Evolutionary conservation across 2,329 filamentous ascomycete species (phyloP), one percentile per base, ranked within the genome.

Genomic region (Aspergillus chevalieri): DNA sequence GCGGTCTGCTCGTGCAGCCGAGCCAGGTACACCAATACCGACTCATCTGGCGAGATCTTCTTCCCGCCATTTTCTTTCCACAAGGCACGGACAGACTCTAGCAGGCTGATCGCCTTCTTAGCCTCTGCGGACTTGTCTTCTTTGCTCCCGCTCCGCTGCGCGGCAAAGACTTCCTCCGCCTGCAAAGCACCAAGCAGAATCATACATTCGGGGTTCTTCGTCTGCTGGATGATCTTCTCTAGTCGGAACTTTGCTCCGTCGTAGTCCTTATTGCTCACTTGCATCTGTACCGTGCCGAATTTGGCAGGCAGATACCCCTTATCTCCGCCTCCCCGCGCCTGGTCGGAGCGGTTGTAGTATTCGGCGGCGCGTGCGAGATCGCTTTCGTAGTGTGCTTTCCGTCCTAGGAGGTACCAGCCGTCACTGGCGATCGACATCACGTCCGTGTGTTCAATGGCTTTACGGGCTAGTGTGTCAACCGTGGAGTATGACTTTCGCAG

Each of bases 381-480:
- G 39, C 86, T 86, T 50, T 83, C 81, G 57, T 89, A 89, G 65
- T 98, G 93, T 55, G 92, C 89, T 66, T 95, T 96, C 52, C 91
- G 81, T 24, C 90, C 93, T 38, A 97, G 81, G 7, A 97, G 74
- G 70, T 96, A 98, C 91, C 92, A 97, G 33, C 93, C 94, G 65
- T 98, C 94, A 71, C 92, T 95, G 21, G 92, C 92, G 67, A 97
- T 89, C 3, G 91, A 89, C 67, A 95, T 95, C 59, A 97, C 89
- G 65, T 98, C 93, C 2, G 93, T 97, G 61, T 89, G 86, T 63
- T 96, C 89, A 54, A 98, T 96, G 6, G 93, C 91, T 67, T 93
- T 93, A 66, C 91, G 87, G 6, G 92, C 89, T 15, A 98, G 78
- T 17, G 84, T 84, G 57, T 97, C 90, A 8, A 93, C 90, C 52